Base-by-base conservation (phyloP, 2,329 filamentous ascomycete species). In the Dryadomyces sulphureus region DNA sequence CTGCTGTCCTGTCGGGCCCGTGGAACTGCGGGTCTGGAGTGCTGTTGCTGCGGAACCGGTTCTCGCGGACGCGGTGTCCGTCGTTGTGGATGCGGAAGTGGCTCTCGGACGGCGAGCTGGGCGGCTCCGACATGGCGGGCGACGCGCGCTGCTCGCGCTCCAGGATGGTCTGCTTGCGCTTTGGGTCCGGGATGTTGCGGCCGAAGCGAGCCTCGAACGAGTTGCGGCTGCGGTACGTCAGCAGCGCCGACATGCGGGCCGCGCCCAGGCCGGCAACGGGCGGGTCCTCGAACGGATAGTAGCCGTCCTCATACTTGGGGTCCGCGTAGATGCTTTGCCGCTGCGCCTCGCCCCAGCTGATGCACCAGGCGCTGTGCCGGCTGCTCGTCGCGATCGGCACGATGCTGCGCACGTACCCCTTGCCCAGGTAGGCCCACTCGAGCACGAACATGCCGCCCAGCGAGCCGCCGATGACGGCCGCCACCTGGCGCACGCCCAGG, bases 261-360 rank as follows among this genome's bases (percentile, higher is more conserved):
- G 92, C 92, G 12, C 89, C 88, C 2, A 98, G 75, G 1, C 92
- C 92, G 1, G 88, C 83, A 0, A 79, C 70, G 0, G 92, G 92
- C 30, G 89, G 89, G 55, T 96, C 87, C 27, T 84, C 74, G 56
- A 92, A 93, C 1, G 78, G 58, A 60, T 96, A 98, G 65, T 95
- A 96, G 39, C 92, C 92, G 57, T 96, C 89, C 51, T 95, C 88
- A 62, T 98, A 98, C 67, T 95, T 96, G 27, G 92, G 92, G 60
- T 98, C 92, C 35, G 87, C 89, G 65, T 96, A 98, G 60, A 98
- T 96, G 71, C 84, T 89, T 65, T 92, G 85, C 44, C 86, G 73
- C 61, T 93, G 86, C 4, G 85, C 85, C 60, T 92, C 86, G 38
- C 84, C 85, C 86, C 86, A 93, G 63, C 83, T 89, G 57, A 92